A percentile compares a stretch with the other conserved stretches of the same genome.
Evolutionary conservation across 345 rosid species (phyloP).

Genomic region (Geranium brycei): DNA sequence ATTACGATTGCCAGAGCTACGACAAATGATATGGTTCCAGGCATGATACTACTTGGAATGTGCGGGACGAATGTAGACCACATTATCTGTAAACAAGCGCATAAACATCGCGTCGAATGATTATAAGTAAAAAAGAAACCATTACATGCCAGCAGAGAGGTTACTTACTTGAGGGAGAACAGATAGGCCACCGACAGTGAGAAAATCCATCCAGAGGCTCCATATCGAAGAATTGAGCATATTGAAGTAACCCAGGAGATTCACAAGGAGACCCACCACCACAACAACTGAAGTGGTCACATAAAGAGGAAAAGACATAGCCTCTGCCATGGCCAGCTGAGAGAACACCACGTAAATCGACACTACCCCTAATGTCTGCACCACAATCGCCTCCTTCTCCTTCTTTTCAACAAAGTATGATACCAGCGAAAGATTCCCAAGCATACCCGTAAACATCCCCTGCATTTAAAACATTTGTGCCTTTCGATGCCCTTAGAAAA

Average conservation of each 20-base stretch:
- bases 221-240: slow-evolving; percentile 41
- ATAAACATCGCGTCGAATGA: neutral
- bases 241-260: slow-evolving; percentile 40
- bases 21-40: slow-evolving; percentile 47
- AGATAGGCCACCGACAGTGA: slow-evolving; percentile 59
- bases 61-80: slow-evolving; percentile 88
- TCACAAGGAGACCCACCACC: slow-evolving; percentile 45
- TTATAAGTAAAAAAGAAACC: neutral
- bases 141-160: neutral
- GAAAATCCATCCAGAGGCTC: slow-evolving; percentile 78
- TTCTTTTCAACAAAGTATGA: slow-evolving; percentile 73
- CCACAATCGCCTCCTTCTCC: slow-evolving; percentile 62
- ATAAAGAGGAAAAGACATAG: slow-evolving; percentile 64
- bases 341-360: slow-evolving; percentile 42
- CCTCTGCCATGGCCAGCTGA: slow-evolving; percentile 76
- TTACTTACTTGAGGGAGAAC: slow-evolving; percentile 63
- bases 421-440: slow-evolving; percentile 76
- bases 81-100: slow-evolving; percentile 40
- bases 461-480: slow-evolving; percentile 17
- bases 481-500: no score
- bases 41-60: slow-evolving; percentile 55
- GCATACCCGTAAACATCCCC: slow-evolving; percentile 82
- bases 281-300: slow-evolving; percentile 41
- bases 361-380: slow-evolving; percentile 72
- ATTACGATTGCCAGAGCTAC: slow-evolving; percentile 52